Evolutionary conservation across 441 rosid species (phyloP), one percentile per base, ranked within the genome.

Genomic region (Aquilaria agallochum): DNA sequence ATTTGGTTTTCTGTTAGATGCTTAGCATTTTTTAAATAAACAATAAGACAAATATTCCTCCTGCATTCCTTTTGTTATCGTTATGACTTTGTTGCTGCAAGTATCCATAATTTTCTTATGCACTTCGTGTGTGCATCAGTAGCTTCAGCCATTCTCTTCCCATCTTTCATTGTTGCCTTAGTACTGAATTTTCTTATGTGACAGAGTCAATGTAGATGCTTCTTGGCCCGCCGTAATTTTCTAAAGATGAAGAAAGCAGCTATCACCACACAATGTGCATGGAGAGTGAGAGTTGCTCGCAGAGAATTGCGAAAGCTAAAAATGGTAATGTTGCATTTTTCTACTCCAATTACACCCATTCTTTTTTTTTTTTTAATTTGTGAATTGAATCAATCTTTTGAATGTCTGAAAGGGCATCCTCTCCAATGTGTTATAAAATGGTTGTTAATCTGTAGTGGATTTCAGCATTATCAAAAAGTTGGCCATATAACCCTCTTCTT

Each of bases 251-350:
- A 76, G 80, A 81, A 73, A 77, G 89, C 90, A 71, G 87, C 96
- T 61, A 74, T 87, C 44, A 60, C 69, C 36, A 68, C 72, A 50
- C 98, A 92, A 77, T 83, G 92, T 79, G 85, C 79, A 68, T 85
- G 96, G 95, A 87, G 99, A 81, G 78, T 67, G 63, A 86, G 58
- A 77, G 65, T 77, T 66, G 97, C 99, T 48, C 74, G 82, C n/a
- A 78, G 74, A 77, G 97, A 92, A 70, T 63, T 95, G 65, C 76
- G 74, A 70, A 78, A 78, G 57, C 95, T 92, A 68, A 90, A 73
- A 81, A 78, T 83, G 92, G 99, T 95, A 60, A 78, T 6, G 27
- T 63, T 13, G 53, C 52, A 20, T 58, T 57, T 44, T 51, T 70
- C 48, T 58, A 20, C 46, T 69, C 47, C 15, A 40, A 3, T 40